Evolutionary conservation across 1,284 basidiomycete genomes (phyloP).

Genomic region (Anthracocystis setariae): DNA sequence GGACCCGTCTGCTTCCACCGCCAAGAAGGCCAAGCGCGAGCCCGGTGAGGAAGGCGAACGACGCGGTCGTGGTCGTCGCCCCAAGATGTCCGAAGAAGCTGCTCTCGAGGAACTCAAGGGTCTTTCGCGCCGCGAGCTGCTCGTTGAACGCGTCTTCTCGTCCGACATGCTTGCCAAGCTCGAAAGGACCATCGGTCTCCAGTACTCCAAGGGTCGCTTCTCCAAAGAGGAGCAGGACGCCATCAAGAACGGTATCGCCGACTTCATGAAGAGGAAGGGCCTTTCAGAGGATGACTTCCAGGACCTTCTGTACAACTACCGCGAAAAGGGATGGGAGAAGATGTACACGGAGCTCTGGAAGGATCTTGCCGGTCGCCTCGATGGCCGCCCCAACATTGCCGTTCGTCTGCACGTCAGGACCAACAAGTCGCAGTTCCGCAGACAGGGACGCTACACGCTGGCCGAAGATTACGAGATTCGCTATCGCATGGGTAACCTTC

Average conservation of each 20-base stretch:
- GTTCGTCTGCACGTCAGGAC: conserved; percentile 44
- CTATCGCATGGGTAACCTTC: conserved; percentile 22
- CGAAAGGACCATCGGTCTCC: conserved; percentile 45
- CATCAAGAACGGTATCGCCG: conserved; percentile 44
- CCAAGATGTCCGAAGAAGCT: conserved; percentile 40
- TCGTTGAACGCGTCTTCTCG: conserved; percentile 50
- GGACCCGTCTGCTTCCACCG: conserved; percentile 23
- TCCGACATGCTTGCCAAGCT: conserved; percentile 49
- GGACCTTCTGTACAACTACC: conserved; percentile 50
- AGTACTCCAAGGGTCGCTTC: conserved; percentile 47
- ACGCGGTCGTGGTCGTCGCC: conserved; percentile 29
- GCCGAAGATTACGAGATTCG: conserved; percentile 44
- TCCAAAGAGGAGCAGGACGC: conserved; percentile 39
- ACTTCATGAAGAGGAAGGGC: conserved; percentile 41
- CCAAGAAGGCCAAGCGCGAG: conserved; percentile 39
- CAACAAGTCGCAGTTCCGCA: conserved; percentile 44
- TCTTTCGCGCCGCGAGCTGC: conserved; percentile 34
- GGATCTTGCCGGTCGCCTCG: conserved; percentile 39
- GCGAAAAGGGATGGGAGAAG: conserved; percentile 39
- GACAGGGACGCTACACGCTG: conserved; percentile 44
- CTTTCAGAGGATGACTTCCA: conserved; percentile 48
- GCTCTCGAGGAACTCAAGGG: conserved; percentile 27
- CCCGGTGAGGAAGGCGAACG: conserved; percentile 28
- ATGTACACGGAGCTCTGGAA: conserved; percentile 53
- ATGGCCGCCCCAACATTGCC: conserved; percentile 43